Evolutionary conservation across 345 rosid species (phyloP).

Genomic region (sweet orange (Citrus sinensis)): DVS_A1.0 CM039162.1:21141501-21142000

Average conservation of each 20-base stretch:
- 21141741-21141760: slow-evolving; percentile 8
- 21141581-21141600: slow-evolving; percentile 39
- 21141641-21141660: not conserved
- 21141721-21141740: slow-evolving; percentile 22
- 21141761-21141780: slow-evolving; percentile 23
- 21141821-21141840: slow-evolving; percentile 77
- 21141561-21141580: slow-evolving; percentile 23
- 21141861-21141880: slow-evolving; percentile 93
- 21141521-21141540: not conserved
- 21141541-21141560: slow-evolving; percentile 8
- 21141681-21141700: not conserved
- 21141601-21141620: slow-evolving; percentile 11
- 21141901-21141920: slow-evolving; percentile 85
- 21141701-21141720: not conserved
- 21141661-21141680: not conserved
- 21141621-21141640: slow-evolving; percentile 1
- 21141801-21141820: slow-evolving; percentile 41
- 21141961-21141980: slow-evolving; percentile 64
- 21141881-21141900: slow-evolving; percentile 72
- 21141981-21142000: slow-evolving; percentile 63
- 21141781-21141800: slow-evolving; percentile 21
- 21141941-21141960: slow-evolving; percentile 73
- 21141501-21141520: not conserved
- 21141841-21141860: slow-evolving; percentile 76
- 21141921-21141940: slow-evolving; percentile 83